phyloP scores from a whole-genome alignment of 345 rosid genomes.

The Kandelia obovata region DNA sequence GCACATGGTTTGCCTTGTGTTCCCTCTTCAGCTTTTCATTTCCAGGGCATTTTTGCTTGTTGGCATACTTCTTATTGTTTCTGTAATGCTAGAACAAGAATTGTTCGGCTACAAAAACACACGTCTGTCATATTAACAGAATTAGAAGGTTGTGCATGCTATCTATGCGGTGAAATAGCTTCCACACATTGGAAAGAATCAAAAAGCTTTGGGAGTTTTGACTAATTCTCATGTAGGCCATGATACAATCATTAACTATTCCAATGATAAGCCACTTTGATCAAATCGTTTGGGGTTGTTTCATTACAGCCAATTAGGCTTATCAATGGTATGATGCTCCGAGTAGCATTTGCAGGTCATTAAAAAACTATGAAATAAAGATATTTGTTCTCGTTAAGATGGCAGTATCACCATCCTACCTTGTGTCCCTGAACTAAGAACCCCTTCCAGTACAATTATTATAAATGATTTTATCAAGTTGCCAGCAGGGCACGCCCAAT shows the following conservation, averaged over 20 bases:
- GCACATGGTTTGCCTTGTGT: constrained; percentile 20
- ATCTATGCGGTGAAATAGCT: too few relatives aligned
- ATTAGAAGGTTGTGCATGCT: too few relatives aligned
- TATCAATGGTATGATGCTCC: constrained; percentile 6
- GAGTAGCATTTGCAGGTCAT: neutral
- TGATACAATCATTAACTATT: too few relatives aligned
- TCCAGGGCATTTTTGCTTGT: constrained; percentile 8
- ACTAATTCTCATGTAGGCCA: too few relatives aligned
- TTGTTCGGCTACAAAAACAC: neutral
- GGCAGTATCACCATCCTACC: constrained; percentile 1
- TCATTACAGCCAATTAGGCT: neutral
- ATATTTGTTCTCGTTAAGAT: constrained; percentile 16
- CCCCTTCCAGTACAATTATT: constrained; percentile 17
- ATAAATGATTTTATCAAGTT: constrained; percentile 11
- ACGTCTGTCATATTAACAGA: too few relatives aligned
- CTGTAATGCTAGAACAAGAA: constrained; percentile 7
- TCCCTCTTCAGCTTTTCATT: constrained; percentile 3
- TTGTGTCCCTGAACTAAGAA: constrained; percentile 21
- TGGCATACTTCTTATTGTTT: constrained; percentile 7
- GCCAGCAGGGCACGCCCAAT: constrained; percentile 4
- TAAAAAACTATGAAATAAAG: constrained; percentile 7
- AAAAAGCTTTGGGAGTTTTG: too few relatives aligned
- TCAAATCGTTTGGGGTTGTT: too few relatives aligned
- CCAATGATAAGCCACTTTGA: too few relatives aligned
- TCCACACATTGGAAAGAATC: too few relatives aligned